A percentile compares a stretch with the other conserved stretches of the same genome.
Evolutionary conservation across 2,329 filamentous ascomycete species (phyloP).

Genomic region (Fusarium setosum): DNA sequence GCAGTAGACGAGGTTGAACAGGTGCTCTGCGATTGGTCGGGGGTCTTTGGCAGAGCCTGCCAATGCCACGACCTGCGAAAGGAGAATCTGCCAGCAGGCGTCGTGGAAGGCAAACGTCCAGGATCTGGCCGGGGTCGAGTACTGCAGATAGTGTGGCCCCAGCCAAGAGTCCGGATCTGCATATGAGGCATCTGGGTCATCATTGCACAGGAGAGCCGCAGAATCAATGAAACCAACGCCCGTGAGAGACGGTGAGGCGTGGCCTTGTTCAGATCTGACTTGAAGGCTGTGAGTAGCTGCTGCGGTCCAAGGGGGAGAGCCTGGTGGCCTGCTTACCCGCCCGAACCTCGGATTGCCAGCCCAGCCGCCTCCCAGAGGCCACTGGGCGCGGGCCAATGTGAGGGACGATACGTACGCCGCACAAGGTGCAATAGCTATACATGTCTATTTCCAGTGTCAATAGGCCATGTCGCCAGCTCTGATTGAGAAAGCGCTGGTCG

Average conservation of each 20-base stretch:
- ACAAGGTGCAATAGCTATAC: conserved; percentile 1
- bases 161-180: not conserved
- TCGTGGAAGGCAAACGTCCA: conserved; percentile 12
- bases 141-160: not conserved
- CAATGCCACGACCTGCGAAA: not conserved
- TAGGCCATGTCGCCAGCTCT: no score
- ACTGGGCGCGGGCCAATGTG: not conserved
- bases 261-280: not conserved
- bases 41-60: not conserved
- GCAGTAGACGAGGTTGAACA: conserved; percentile 1
- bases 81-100: conserved; percentile 6
- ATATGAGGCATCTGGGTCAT: not conserved
- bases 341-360: conserved; percentile 1
- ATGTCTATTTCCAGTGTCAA: no score
- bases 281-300: not conserved
- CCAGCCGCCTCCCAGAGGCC: not conserved
- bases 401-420: not conserved
- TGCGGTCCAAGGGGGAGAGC: no score
- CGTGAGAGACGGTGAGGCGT: not conserved
- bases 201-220: not conserved
- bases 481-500: no score
- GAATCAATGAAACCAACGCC: not conserved
- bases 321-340: not conserved
- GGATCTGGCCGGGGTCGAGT: rapidly evolving
- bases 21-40: not conserved